These are phyloP conservation scores for Eucalyptus curtisii DNA, from an alignment of 345 rosid genomes.

Conservation along the genomic window DNA sequence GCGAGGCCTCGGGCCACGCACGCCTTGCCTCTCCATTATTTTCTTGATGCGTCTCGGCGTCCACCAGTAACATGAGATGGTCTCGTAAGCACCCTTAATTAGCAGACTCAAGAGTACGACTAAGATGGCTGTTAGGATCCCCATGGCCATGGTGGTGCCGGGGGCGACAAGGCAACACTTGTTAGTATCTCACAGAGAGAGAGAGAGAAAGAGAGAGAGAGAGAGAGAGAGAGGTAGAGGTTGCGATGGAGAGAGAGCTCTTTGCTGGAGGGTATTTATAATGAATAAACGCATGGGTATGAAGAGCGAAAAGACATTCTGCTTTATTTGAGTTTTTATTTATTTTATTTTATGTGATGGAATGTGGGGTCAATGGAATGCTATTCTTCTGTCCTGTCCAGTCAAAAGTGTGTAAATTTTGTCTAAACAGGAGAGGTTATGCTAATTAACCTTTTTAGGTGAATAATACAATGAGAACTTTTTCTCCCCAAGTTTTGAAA, in stretches of 20 bases:
- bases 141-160: not conserved
- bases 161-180: not conserved
- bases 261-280: not conserved
- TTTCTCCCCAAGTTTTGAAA: not conserved
- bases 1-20: conserved; percentile 76
- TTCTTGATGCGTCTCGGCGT: conserved; percentile 71
- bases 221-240: not conserved
- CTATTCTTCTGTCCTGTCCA: not conserved
- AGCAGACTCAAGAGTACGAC: conserved; percentile 12
- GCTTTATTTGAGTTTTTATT: not conserved
- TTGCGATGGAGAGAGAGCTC: not conserved
- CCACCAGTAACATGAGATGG: conserved; percentile 50
- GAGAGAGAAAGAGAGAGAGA: not conserved
- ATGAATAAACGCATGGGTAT: not conserved
- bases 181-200: not conserved
- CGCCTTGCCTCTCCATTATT: conserved; percentile 76
- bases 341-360: not conserved
- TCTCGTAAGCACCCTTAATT: conserved; percentile 30
- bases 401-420: not conserved
- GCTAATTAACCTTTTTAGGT: not conserved
- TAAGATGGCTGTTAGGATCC: conserved; percentile 1
- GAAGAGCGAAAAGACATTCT: not conserved
- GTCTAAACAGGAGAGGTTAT: too few species aligned
- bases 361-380: not conserved
- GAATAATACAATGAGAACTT: not conserved